These are phyloP conservation scores for Hymenoscyphus repandus DNA, from an alignment of 2,329 filamentous ascomycete species.

Conservation along the genomic window DNA sequence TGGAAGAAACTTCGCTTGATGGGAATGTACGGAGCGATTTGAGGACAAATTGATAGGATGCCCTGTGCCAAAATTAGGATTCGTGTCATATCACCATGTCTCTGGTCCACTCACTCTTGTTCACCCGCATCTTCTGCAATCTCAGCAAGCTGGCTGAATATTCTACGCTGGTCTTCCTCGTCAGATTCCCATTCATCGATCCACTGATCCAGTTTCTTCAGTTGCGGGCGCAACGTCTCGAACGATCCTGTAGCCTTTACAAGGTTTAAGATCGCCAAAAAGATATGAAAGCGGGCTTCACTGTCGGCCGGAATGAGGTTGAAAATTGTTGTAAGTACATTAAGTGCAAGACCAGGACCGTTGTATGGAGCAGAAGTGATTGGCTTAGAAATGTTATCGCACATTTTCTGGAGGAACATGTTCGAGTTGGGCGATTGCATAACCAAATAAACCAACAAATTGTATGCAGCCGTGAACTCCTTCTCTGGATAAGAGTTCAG, in stretches of 20 bases:
- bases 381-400: conserved; percentile 82
- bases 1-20: conserved; percentile 50
- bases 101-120: conserved; percentile 53
- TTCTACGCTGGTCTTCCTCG: conserved; percentile 74
- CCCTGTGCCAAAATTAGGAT: conserved; percentile 34
- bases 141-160: conserved; percentile 79
- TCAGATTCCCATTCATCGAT: conserved; percentile 76
- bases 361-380: conserved; percentile 81
- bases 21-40: conserved; percentile 57
- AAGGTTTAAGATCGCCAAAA: conserved; percentile 81
- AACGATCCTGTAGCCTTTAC: conserved; percentile 72
- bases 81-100: background rate
- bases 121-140: conserved; percentile 75
- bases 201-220: conserved; percentile 80
- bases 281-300: conserved; percentile 81
- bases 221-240: conserved; percentile 75
- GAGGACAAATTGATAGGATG: conserved; percentile 63
- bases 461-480: conserved; percentile 94
- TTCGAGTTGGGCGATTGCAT: conserved; percentile 79
- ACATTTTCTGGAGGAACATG: conserved; percentile 82
- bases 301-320: conserved; percentile 78
- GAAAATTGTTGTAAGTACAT: conserved; percentile 91
- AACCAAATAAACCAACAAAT: conserved; percentile 90
- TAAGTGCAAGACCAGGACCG: conserved; percentile 79
- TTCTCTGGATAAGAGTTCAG: conserved; percentile 89